These are phyloP conservation scores for Trifolium dubium DNA, from an alignment of 306 rosid genomes.

Conservation along the genomic window DNA sequence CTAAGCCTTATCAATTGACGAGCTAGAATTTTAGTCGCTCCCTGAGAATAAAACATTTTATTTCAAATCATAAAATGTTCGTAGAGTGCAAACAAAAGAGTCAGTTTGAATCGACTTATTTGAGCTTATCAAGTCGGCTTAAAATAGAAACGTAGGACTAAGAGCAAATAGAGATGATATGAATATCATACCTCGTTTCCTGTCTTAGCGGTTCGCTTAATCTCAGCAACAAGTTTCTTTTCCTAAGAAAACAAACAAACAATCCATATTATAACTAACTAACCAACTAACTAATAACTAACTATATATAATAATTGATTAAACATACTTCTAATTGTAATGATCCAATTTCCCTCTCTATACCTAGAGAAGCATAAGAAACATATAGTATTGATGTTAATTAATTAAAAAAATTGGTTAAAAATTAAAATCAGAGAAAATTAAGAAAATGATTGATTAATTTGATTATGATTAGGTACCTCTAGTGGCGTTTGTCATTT, in stretches of 20 bases:
- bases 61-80: neutral
- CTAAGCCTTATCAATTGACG: slow-evolving; percentile 93
- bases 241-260: slow-evolving; percentile 62
- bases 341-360: slow-evolving; percentile 94
- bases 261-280: slow-evolving; percentile 29
- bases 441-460: slow-evolving; percentile 29
- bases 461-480: slow-evolving; percentile 48
- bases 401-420: neutral
- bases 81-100: neutral
- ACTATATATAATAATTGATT: neutral
- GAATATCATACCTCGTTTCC: slow-evolving; percentile 76
- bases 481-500: slow-evolving; percentile 84
- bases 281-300: too few relatives aligned
- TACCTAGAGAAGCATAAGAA: slow-evolving; percentile 52
- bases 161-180: slow-evolving; percentile 18
- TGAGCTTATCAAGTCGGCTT: neutral
- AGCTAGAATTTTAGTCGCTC: slow-evolving; percentile 89
- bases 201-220: slow-evolving; percentile 94
- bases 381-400: slow-evolving; percentile 11
- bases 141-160: slow-evolving; percentile 4
- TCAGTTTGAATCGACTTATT: neutral
- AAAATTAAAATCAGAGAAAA: neutral
- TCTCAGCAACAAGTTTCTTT: slow-evolving; percentile 90
- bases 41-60: slow-evolving; percentile 54
- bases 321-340: slow-evolving; percentile 83